phyloP scores from a whole-genome alignment of 208 protist genomes.

The Leishmania turanica region DNA sequence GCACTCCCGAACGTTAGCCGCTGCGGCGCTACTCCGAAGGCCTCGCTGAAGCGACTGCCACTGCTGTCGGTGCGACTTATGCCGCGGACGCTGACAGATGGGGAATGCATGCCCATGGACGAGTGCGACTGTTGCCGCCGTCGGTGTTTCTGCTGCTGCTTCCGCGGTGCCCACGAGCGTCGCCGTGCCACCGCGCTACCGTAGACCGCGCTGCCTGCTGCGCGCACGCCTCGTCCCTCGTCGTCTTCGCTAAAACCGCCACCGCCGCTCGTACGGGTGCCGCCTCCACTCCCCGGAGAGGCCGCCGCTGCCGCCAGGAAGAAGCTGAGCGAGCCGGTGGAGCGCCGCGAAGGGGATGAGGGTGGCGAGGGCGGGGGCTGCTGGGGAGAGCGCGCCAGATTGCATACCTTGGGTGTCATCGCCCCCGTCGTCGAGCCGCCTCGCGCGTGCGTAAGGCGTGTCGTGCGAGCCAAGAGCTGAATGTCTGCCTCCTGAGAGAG shows the following conservation, averaged over 20 bases:
- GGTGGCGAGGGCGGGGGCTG: constrained; percentile 1
- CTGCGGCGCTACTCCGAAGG: constrained; percentile 13
- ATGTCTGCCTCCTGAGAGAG: constrained; percentile 21
- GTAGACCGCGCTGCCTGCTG: constrained; percentile 21
- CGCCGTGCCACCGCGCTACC: constrained; percentile 23
- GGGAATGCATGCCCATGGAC: not conserved
- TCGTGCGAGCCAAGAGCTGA: constrained; percentile 27
- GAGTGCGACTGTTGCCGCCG: constrained; percentile 1
- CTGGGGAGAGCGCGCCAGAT: not conserved
- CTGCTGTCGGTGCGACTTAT: constrained; percentile 1
- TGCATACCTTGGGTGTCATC: not conserved
- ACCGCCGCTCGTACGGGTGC: not conserved
- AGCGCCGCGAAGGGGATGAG: constrained; percentile 15
- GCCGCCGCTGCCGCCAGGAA: constrained; percentile 3
- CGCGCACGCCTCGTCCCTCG: not conserved
- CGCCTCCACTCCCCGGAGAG: not conserved
- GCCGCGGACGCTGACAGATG: not conserved
- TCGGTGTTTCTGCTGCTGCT: constrained; percentile 7
- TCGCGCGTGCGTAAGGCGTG: constrained; percentile 9
- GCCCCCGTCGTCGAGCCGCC: not conserved
- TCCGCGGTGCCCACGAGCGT: constrained; percentile 32
- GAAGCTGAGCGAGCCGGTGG: constrained; percentile 29
- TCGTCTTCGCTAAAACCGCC: constrained; percentile 1
- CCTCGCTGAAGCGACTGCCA: not conserved
- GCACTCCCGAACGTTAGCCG: constrained; percentile 31